These are phyloP conservation scores for Populus pruinosa DNA, from an alignment of 345 rosid genomes.

Conservation along the genomic window DNA sequence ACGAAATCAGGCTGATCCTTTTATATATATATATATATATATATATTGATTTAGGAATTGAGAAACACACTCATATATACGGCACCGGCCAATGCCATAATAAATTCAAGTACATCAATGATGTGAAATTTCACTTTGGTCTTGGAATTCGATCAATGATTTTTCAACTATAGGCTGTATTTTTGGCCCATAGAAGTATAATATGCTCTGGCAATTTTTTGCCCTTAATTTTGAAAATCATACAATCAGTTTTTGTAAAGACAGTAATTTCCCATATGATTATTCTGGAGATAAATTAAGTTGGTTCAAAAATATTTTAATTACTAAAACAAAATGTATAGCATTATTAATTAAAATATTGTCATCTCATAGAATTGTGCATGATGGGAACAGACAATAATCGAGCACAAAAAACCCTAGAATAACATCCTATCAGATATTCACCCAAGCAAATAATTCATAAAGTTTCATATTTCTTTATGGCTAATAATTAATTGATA, in stretches of 20 bases:
- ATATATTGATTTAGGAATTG: neutral
- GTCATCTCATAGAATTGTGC: too few species aligned
- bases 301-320: neutral
- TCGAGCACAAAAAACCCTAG: too few species aligned
- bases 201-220: neutral
- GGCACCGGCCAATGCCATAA: neutral
- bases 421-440: too few species aligned
- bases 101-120: neutral
- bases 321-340: too few species aligned
- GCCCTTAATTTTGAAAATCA: neutral
- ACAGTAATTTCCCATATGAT: neutral
- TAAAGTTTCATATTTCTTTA: too few species aligned
- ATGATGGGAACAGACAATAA: too few species aligned
- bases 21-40: too few species aligned
- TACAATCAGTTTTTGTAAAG: neutral
- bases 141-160: neutral
- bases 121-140: neutral
- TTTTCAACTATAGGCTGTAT: neutral
- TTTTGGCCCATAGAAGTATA: neutral
- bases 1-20: too few species aligned
- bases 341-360: too few species aligned
- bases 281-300: neutral
- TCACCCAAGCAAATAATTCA: too few species aligned
- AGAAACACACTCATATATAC: neutral
- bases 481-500: too few species aligned